Conservation (phyloP, 2,329 filamentous ascomycete species). For the Aureobasidium pullulans region DNA sequence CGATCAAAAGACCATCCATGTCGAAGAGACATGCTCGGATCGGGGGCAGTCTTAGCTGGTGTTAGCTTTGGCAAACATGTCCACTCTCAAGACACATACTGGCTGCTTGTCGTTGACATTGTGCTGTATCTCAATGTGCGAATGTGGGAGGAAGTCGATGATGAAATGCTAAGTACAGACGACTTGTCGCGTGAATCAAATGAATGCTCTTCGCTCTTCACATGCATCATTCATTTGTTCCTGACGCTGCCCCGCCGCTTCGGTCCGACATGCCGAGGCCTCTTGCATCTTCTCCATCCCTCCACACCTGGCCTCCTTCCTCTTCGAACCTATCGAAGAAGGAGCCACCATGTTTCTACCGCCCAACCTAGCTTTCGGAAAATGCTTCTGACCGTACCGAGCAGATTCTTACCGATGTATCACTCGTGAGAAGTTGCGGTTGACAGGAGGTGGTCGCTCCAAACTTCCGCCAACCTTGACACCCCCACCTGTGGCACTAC, state of each 20-base stretch:
- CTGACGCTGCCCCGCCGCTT: background rate
- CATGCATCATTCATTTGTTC: conserved; percentile 1
- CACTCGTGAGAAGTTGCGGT: background rate
- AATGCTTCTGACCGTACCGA: too few species aligned
- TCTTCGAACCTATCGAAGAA: background rate
- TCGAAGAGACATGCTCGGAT: conserved; percentile 93
- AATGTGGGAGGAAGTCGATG: too few species aligned
- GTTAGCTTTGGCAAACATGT: background rate
- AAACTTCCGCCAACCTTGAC: conserved; percentile 26
- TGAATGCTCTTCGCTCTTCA: background rate
- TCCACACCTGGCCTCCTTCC: background rate
- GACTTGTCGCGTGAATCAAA: background rate
- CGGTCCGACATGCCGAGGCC: background rate
- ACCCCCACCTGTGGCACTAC: conserved; percentile 19
- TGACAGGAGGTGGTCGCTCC: background rate
- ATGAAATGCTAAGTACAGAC: too few species aligned
- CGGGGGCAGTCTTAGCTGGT: conserved; percentile 57
- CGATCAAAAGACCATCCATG: conserved; percentile 94
- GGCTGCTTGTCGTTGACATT: conserved; percentile 1
- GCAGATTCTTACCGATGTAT: background rate
- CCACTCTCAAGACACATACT: background rate
- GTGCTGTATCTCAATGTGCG: background rate
- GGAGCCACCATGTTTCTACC: too few species aligned
- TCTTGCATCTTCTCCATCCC: background rate
- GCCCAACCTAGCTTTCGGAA: too few species aligned